A percentile compares a stretch with the other conserved stretches of the same genome.
Conservation (phyloP, 225 moss, liverwort and hornwort species). For the Bryum argenteum region DNA sequence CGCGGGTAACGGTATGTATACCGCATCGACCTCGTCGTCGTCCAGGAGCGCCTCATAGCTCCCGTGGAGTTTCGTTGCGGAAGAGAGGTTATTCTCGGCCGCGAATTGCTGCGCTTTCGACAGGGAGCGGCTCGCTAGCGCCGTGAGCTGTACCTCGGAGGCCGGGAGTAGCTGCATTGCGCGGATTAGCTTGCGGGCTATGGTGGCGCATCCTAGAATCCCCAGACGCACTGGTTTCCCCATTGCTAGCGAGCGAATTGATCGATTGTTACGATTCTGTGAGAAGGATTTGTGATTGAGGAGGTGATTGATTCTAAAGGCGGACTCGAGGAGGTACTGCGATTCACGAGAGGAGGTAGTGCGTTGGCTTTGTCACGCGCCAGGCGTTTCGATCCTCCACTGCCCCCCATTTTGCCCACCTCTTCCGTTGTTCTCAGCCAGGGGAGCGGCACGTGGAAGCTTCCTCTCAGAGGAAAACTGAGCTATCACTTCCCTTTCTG, state of each 20-base stretch:
- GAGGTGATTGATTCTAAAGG: no score
- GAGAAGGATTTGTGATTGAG: no score
- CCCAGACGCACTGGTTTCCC: conserved; percentile 45
- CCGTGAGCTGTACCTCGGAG: conserved; percentile 24
- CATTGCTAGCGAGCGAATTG: conserved; percentile 2
- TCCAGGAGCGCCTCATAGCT: conserved; percentile 55
- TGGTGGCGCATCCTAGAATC: conserved; percentile 53
- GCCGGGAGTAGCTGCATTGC: conserved; percentile 42
- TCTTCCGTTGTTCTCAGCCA: no score
- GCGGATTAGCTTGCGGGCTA: conserved; percentile 51
- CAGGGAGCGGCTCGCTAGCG: conserved; percentile 48
- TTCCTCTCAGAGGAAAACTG: no score
- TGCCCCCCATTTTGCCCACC: no score
- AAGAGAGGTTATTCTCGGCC: conserved; percentile 18
- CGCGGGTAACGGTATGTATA: conserved; percentile 56
- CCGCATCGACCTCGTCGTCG: conserved; percentile 49
- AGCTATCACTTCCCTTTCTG: no score
- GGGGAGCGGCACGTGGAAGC: no score
- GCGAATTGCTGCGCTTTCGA: conserved; percentile 43
- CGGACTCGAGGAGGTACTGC: no score
- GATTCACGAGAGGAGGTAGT: no score
- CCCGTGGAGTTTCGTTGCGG: conserved; percentile 38
- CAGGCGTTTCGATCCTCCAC: no score
- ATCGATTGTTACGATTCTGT: no score
- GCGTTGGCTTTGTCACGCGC: no score